Evolutionary conservation across 345 rosid genomes (phyloP), one percentile per base, ranked within the genome.

Genomic region (Ceriops tagal): DNA sequence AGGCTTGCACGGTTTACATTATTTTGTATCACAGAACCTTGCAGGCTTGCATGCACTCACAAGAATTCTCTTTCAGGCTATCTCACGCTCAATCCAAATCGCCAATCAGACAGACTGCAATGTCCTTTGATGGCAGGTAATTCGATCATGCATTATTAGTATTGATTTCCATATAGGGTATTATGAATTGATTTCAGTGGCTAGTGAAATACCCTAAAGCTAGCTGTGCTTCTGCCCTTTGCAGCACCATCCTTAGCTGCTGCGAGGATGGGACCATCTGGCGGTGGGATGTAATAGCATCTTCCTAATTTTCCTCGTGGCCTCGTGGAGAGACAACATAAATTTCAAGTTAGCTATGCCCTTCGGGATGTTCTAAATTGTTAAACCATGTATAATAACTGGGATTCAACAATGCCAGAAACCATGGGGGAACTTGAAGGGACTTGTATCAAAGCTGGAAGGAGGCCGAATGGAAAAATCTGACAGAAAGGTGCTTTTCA

Each of bases 191-290:
- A 10, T 49, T 66, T 1, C n/a, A 53, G 35, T 20, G 15, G 20
- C 24, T 31, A 2, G 43, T 65, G 47, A 71, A 49, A 58, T 62
- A 21, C 53, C 11, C 28, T 32, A 30, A 32, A 77, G 27, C 19
- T 28, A 35, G 49, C 19, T 24, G 21, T 15, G 56, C 51, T 69
- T 49, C 56, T 63, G 62, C 61, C 59, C 61, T 67, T 68, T 77
- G 82, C 90, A 93, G 99, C 84, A 93, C 90, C 43, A 93, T 93
- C 67, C 92, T 93, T 59, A 84, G 95, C 77, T 85, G 92, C 81
- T 93, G 96, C 1, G 98, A 93, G 77, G 98, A 93, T 65, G 96
- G 97, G 49, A 86, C 97, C 0, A 88, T 91, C 74, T 91, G 97
- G 97, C 92, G 98, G 11, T 91, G 98, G 97, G 97, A 93, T 77